These are phyloP conservation scores for Ricinus communis DNA, from an alignment of 345 rosid species.

Conservation along the genomic window DNA sequence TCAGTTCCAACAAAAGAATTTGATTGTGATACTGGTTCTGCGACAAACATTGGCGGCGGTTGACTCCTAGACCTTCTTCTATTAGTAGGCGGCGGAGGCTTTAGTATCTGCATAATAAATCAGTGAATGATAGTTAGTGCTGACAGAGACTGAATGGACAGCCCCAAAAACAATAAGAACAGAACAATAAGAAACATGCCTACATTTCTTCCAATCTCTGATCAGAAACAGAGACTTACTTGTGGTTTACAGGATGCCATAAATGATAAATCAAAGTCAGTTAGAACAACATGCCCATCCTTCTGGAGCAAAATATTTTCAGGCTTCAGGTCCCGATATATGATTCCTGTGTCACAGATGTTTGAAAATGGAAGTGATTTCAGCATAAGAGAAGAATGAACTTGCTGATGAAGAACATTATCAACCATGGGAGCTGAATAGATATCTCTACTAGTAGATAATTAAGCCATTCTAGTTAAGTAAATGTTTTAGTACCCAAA, in stretches of 20 bases:
- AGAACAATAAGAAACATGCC: too few species aligned
- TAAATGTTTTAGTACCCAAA: constrained; percentile 53
- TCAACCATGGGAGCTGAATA: too few species aligned
- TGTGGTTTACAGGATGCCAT: constrained; percentile 72
- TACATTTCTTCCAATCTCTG: too few species aligned
- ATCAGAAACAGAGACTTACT: too few species aligned
- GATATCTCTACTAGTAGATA: neutral
- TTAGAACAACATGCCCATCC: constrained; percentile 79
- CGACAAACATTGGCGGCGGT: constrained; percentile 71
- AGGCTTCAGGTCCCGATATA: constrained; percentile 93
- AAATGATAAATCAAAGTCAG: constrained; percentile 93
- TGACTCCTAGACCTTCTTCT: constrained; percentile 75
- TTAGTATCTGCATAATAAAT: constrained; percentile 67
- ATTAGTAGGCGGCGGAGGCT: constrained; percentile 43
- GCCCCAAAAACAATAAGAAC: neutral
- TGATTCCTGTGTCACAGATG: constrained; percentile 53
- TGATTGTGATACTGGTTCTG: constrained; percentile 75
- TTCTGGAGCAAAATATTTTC: constrained; percentile 84
- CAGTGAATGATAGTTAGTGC: too few species aligned
- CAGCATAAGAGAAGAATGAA: neutral
- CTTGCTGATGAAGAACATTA: neutral
- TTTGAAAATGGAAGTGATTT: neutral
- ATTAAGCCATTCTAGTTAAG: neutral
- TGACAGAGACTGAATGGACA: too few species aligned
- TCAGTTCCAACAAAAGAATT: constrained; percentile 97